Evolutionary conservation across 169 alveolate species (phyloP).

Genomic region (Ichthyophthirius multifiliis): DNA sequence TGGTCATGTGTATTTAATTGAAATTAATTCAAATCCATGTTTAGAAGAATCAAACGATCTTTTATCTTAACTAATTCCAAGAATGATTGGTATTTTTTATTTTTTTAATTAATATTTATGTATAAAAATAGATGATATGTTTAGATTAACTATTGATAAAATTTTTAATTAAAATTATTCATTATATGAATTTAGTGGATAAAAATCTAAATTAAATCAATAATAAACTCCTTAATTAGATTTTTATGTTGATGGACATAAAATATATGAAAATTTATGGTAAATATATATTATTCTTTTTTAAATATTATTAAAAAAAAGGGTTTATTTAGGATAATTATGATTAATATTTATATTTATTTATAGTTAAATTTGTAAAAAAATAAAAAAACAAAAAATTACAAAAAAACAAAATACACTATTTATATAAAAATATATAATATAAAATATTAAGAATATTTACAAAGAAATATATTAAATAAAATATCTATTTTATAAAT

Average conservation of each 20-base stretch:
- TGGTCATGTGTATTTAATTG: constrained; percentile 45
- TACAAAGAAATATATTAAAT: too few species aligned
- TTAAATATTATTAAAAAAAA: background rate
- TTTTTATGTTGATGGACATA: constrained; percentile 1
- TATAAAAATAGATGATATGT: constrained; percentile 42
- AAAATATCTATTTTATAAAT: too few species aligned
- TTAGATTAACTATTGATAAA: constrained; percentile 51
- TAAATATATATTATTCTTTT: background rate
- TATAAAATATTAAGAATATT: too few species aligned
- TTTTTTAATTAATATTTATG: background rate
- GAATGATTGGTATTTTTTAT: constrained; percentile 43
- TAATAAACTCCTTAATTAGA: background rate
- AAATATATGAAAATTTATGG: constrained; percentile 3
- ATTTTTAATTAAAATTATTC: background rate
- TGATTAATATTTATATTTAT: background rate
- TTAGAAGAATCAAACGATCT: constrained; percentile 48
- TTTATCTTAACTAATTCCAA: constrained; percentile 40
- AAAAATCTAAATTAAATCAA: background rate
- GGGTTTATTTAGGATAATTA: background rate
- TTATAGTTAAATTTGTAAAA: background rate
- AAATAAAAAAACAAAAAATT: background rate
- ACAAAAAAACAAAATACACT: background rate
- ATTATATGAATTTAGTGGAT: background rate
- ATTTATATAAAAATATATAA: too few species aligned
- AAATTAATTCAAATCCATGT: constrained; percentile 56